A percentile compares a stretch with the other conserved stretches of the same genome.
Evolutionary conservation across 192 early-diverging fungal genomes (phyloP).

Genomic region (Mortierella alpina): DNA sequence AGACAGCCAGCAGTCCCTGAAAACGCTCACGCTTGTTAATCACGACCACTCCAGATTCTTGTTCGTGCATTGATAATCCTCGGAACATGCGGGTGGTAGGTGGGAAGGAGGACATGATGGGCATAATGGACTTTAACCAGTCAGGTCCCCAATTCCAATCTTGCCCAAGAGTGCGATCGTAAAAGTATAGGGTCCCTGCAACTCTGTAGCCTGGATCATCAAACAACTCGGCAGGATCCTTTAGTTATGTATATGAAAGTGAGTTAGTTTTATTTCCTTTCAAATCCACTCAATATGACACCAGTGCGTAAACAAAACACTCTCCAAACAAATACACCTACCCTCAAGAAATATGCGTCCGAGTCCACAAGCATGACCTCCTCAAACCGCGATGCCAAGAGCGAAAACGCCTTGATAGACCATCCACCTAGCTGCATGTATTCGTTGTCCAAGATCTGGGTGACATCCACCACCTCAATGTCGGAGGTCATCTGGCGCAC

Average conservation of each 20-base stretch:
- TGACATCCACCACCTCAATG: constrained; percentile 51
- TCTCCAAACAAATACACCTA: background rate
- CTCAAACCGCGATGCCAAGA: constrained; percentile 66
- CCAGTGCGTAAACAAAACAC: too few relatives aligned
- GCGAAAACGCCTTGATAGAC: constrained; percentile 72
- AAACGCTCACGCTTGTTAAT: constrained; percentile 64
- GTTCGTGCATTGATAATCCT: constrained; percentile 60
- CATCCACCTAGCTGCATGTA: constrained; percentile 63
- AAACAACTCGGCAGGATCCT: constrained; percentile 66
- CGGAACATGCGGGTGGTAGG: constrained; percentile 54
- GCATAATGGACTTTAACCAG: constrained; percentile 63
- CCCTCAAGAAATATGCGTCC: constrained; percentile 66
- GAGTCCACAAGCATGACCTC: constrained; percentile 73
- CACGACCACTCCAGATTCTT: constrained; percentile 71
- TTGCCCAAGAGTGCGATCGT: constrained; percentile 66
- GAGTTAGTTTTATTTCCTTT: too few relatives aligned
- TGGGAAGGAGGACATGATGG: constrained; percentile 54
- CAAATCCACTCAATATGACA: too few relatives aligned
- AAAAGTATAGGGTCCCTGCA: constrained; percentile 69
- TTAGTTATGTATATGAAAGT: background rate
- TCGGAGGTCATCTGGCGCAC: constrained; percentile 37
- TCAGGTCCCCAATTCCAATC: constrained; percentile 23
- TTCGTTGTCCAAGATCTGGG: constrained; percentile 53
- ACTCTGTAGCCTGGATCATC: constrained; percentile 54
- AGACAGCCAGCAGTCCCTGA: constrained; percentile 63